Conservation (phyloP, 1,284 basidiomycete species). For the Trichosporon ovoides region DNA sequence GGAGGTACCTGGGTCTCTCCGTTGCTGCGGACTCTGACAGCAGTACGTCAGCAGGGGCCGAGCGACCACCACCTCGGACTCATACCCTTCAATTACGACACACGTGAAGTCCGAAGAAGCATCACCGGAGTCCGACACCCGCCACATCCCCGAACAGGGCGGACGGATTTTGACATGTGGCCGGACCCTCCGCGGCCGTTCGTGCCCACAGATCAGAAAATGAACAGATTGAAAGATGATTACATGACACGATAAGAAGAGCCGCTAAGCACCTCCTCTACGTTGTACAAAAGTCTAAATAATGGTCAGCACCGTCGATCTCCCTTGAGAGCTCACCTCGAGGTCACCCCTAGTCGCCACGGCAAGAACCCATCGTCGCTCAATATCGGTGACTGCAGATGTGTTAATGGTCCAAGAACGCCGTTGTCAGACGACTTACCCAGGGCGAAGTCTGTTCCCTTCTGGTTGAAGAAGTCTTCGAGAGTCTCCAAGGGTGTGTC, state of each 20-base stretch:
- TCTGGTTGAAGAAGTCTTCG: conserved; percentile 63
- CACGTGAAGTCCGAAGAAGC: too few relatives aligned
- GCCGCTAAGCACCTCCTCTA: conserved; percentile 17
- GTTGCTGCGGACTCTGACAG: too few relatives aligned
- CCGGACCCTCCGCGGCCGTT: too few relatives aligned
- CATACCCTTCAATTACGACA: too few relatives aligned
- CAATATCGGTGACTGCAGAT: conserved; percentile 65
- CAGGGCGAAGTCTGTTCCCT: conserved; percentile 63
- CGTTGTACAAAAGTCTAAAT: conserved; percentile 37
- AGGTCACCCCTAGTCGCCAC: conserved; percentile 76
- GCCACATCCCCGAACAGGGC: too few relatives aligned
- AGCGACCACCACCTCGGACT: too few relatives aligned
- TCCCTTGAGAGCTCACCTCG: conserved; percentile 52
- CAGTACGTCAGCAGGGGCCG: too few relatives aligned
- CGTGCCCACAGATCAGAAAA: too few relatives aligned
- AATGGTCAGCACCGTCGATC: not conserved
- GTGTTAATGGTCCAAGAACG: conserved; percentile 9
- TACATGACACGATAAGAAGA: not conserved
- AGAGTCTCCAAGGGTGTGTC: conserved; percentile 67
- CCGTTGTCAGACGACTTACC: conserved; percentile 53
- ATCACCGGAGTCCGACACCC: too few relatives aligned
- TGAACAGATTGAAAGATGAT: too few relatives aligned
- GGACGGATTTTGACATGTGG: too few relatives aligned
- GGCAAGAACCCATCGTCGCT: conserved; percentile 76
- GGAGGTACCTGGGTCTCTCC: too few relatives aligned